phyloP scores from a whole-genome alignment of 2,329 filamentous ascomycete genomes.

The Hypoxylon sp. region DNA sequence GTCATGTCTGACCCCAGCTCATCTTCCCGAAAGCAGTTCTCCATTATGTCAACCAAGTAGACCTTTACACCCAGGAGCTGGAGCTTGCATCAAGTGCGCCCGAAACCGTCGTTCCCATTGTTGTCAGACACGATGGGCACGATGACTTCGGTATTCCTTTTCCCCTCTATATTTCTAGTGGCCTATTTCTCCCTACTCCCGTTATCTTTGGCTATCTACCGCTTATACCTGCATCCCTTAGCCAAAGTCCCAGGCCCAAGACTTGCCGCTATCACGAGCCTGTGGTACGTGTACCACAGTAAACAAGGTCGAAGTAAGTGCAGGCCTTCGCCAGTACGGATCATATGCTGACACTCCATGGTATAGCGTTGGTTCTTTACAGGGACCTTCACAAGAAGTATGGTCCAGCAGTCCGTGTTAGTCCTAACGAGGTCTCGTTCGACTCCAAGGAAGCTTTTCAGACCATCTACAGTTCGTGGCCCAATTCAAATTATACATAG shows the following conservation, averaged over 20 bases:
- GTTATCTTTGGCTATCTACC: conserved; percentile 30
- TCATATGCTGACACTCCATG: background rate
- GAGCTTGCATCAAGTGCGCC: background rate
- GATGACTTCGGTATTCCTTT: background rate
- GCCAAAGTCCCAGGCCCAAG: conserved; percentile 42
- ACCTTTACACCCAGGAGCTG: background rate
- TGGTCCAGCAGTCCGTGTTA: conserved; percentile 60
- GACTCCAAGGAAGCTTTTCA: conserved; percentile 57
- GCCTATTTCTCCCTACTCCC: conserved; percentile 10
- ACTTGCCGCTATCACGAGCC: conserved; percentile 32
- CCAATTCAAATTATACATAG: background rate
- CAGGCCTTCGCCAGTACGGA: background rate
- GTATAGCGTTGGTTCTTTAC: conserved; percentile 49
- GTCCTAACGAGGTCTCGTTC: conserved; percentile 63
- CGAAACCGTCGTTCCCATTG: background rate
- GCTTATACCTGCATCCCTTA: conserved; percentile 38
- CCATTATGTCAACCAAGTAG: no score
- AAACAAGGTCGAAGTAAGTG: conserved; percentile 50
- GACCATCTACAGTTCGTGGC: conserved; percentile 55
- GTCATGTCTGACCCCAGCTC: no score
- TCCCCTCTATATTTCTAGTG: conserved; percentile 11
- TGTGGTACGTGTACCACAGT: conserved; percentile 41
- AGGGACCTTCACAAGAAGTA: conserved; percentile 56
- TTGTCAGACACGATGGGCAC: background rate
- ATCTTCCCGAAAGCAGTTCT: no score